Conservation (phyloP, 106 monocot species). For the Dendrobium huoshanense region DNA sequence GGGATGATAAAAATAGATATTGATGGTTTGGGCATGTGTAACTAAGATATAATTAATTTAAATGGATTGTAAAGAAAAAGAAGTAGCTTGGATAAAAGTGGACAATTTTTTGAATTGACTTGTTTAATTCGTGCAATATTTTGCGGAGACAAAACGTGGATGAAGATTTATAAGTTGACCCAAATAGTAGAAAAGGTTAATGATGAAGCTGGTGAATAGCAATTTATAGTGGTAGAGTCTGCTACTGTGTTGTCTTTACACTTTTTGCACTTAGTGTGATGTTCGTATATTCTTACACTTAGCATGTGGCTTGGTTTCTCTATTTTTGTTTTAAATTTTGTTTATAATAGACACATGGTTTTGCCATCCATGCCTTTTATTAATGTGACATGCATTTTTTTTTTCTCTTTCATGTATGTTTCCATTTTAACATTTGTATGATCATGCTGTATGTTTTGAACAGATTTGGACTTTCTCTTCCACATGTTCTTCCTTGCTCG, state of each 20-base stretch:
- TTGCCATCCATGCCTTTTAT: not conserved
- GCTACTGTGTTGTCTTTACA: too few relatives aligned
- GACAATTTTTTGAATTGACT: not conserved
- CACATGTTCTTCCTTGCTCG: conserved; percentile 99
- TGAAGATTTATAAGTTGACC: not conserved
- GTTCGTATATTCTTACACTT: not conserved
- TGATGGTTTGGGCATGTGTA: too few relatives aligned
- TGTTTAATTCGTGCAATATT: not conserved
- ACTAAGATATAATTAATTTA: too few relatives aligned
- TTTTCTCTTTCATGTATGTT: not conserved
- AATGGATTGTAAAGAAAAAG: not conserved
- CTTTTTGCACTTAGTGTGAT: not conserved
- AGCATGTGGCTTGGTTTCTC: not conserved
- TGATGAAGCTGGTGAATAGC: not conserved
- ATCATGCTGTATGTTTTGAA: not conserved
- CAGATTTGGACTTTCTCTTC: conserved; percentile 96
- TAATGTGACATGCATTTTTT: not conserved
- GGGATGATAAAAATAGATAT: too few relatives aligned
- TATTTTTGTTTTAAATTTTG: not conserved
- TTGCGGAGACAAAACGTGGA: not conserved
- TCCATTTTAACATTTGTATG: conserved; percentile 1
- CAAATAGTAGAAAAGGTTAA: not conserved
- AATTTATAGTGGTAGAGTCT: not conserved
- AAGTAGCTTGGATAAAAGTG: not conserved
- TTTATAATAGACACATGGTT: not conserved